Evolutionary conservation across 202 grass and related monocot genomes (phyloP), one percentile per base, ranked within the genome.

Genomic region (Digitaria exilis): DNA sequence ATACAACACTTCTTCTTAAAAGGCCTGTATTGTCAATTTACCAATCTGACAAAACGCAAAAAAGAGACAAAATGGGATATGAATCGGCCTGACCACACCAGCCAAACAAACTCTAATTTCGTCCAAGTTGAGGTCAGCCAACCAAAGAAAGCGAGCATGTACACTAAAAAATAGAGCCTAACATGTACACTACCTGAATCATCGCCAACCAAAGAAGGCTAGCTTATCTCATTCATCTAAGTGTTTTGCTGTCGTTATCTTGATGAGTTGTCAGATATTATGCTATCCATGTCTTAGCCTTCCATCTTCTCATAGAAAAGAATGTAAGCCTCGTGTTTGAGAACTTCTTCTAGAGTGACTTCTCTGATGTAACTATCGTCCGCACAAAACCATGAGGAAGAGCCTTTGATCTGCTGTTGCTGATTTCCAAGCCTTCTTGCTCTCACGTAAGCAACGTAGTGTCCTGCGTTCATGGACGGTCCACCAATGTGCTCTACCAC

Each of bases 381-480:
- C 2, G 90, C 92, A 67, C 85, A 87, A 84, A 91, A 85, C 92
- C 94, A 97, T 5, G 80, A 75, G 26, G 72, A 82, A 55, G 85
- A 50, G 28, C 32, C 42, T 11, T 19, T 9, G 19, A 71, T 62
- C 30, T 81, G 39, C 29, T 77, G 46, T 10, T 69, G 16, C 0
- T 17, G n/a, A 76, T 44, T n/a, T 60, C 2, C 26, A 73, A 22
- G 13, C 55, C 26, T 61, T 7, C 48, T 51, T 58, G 65, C 69
- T 82, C 85, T 88, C n/a, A 94, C 80, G 19, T 92, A 97, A 51
- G 94, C 94, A 21, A 97, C 19, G 22, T 87, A 94, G 75, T 97
- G 94, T 25, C 94, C 94, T 22, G 13, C 26, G n/a, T 62, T 75
- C 84, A 77, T 77, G 45, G 45, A 69, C 15, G 13, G 21, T 51